Evolutionary conservation across 768 basidiomycete genomes (phyloP).

Genomic region (Candolleomyces efflorescens): DNA sequence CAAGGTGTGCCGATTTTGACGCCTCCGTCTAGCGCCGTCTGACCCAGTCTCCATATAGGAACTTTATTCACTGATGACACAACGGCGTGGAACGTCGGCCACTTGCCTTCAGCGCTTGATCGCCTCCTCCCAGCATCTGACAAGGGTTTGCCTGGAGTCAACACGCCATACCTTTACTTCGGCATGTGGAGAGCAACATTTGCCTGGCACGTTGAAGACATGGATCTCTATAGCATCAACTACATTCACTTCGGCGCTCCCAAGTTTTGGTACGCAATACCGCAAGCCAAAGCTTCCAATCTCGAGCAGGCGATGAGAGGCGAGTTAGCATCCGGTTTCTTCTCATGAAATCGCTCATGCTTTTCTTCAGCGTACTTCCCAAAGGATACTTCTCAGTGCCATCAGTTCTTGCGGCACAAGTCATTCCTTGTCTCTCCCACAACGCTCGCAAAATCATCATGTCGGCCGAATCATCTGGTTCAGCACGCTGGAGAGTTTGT

Average conservation of each 20-base stretch:
- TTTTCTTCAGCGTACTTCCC: conserved; percentile 74
- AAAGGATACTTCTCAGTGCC: conserved; percentile 76
- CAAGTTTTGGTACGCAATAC: conserved; percentile 96
- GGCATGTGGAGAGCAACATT: conserved; percentile 99
- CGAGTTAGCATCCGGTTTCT: conserved; percentile 25
- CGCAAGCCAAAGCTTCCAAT: conserved; percentile 74
- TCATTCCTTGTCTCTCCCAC: conserved; percentile 91
- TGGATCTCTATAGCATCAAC: conserved; percentile 99
- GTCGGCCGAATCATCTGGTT: conserved; percentile 79
- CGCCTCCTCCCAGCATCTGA: conserved; percentile 66
- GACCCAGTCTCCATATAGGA: conserved; percentile 29
- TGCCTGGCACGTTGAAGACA: conserved; percentile 99
- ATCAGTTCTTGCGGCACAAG: conserved; percentile 95
- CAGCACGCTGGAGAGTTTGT: conserved; percentile 96
- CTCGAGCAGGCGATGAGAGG: conserved; percentile 92
- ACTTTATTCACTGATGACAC: conserved; percentile 74
- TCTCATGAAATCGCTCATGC: conserved; percentile 4
- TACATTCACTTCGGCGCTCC: conserved; percentile 98
- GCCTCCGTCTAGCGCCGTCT: conserved; percentile 1
- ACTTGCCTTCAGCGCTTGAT: conserved; percentile 81
- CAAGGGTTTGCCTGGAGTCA: conserved; percentile 87
- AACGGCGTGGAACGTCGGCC: conserved; percentile 90
- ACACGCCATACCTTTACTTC: conserved; percentile 96
- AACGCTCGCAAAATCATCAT: conserved; percentile 72
- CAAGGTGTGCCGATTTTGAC: conserved; percentile 52